phyloP scores from a whole-genome alignment of 495 filamentous ascomycete species.

The Penicillium goetzii region DNA sequence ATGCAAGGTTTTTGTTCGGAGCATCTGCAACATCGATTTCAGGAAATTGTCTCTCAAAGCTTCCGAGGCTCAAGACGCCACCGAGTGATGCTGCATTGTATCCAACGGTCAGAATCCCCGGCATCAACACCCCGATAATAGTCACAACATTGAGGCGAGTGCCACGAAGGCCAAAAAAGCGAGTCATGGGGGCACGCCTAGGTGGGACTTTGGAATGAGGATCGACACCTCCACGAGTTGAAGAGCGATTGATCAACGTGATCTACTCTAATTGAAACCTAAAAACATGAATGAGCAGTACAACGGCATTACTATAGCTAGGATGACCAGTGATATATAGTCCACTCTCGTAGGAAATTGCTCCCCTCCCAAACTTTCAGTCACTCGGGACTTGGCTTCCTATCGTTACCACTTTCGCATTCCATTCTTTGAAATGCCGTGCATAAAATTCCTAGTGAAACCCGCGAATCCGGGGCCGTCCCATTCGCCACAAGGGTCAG shows the following conservation, averaged over 20 bases:
- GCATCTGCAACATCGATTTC: slow-evolving; percentile 26
- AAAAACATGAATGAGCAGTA: slow-evolving; percentile 7
- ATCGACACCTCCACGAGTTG: slow-evolving; percentile 17
- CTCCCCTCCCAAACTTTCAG: background rate
- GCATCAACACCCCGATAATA: slow-evolving; percentile 35
- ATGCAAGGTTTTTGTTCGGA: slow-evolving; percentile 17
- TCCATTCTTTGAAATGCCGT: slow-evolving; percentile 17
- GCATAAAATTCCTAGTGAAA: slow-evolving; percentile 13
- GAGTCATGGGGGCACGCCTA: slow-evolving; percentile 18
- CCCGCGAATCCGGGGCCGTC: slow-evolving; percentile 9
- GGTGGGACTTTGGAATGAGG: slow-evolving; percentile 3
- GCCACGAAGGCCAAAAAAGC: slow-evolving; percentile 35
- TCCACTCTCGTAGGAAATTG: background rate
- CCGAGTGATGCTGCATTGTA: slow-evolving; percentile 32
- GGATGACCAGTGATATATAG: slow-evolving; percentile 1
- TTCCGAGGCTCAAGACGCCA: slow-evolving; percentile 25
- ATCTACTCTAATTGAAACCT: slow-evolving; percentile 20
- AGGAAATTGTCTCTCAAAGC: slow-evolving; percentile 29
- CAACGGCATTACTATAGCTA: background rate
- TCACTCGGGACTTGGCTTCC: slow-evolving; percentile 1
- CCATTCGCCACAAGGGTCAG: slow-evolving; percentile 11
- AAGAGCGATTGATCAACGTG: slow-evolving; percentile 21
- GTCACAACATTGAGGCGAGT: slow-evolving; percentile 31
- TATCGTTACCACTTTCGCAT: slow-evolving; percentile 13
- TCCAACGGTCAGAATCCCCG: slow-evolving; percentile 28